Percentiles rank a stretch among this genome's conserved stretches.
These are phyloP conservation scores for Viridothelium virens DNA, from an alignment of 495 filamentous ascomycete genomes.

Conservation along the genomic window DNA sequence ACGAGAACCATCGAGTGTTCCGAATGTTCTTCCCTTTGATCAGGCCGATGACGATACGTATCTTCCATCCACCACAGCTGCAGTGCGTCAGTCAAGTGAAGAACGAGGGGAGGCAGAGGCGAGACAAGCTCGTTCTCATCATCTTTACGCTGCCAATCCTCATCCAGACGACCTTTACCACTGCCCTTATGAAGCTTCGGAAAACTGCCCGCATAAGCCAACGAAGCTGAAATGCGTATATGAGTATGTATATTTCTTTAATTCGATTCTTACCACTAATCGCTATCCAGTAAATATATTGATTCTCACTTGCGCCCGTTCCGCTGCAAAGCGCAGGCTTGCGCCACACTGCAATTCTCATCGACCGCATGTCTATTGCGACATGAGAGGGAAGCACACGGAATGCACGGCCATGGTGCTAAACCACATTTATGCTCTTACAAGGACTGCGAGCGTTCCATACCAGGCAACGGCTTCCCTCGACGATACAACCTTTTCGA, in stretches of 20 bases:
- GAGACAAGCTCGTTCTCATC: conserved; percentile 43
- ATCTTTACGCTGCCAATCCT: conserved; percentile 63
- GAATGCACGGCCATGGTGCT: conserved; percentile 87
- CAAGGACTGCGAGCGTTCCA: conserved; percentile 72
- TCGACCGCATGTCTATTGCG: conserved; percentile 92
- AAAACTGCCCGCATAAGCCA: conserved; percentile 71
- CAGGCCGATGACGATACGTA: neutral
- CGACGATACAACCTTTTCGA: conserved; percentile 89
- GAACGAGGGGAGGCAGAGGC: conserved; percentile 7
- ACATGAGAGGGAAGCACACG: conserved; percentile 89
- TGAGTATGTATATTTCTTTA: conserved; percentile 56
- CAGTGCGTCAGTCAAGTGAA: neutral
- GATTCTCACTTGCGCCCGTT: conserved; percentile 93
- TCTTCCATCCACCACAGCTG: neutral
- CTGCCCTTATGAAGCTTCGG: conserved; percentile 74
- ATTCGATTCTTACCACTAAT: conserved; percentile 34
- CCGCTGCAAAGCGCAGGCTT: conserved; percentile 73
- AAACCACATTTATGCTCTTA: conserved; percentile 82
- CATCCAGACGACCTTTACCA: conserved; percentile 75
- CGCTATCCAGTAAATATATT: conserved; percentile 68
- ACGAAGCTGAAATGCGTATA: conserved; percentile 96
- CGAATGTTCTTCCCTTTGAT: neutral
- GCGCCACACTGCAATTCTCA: conserved; percentile 74
- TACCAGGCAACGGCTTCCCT: conserved; percentile 77
- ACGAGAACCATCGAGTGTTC: neutral